Evolutionary conservation across 2,329 filamentous ascomycete genomes (phyloP), one percentile per base, ranked within the genome.

Genomic region (Epichloe uncinata): DNA sequence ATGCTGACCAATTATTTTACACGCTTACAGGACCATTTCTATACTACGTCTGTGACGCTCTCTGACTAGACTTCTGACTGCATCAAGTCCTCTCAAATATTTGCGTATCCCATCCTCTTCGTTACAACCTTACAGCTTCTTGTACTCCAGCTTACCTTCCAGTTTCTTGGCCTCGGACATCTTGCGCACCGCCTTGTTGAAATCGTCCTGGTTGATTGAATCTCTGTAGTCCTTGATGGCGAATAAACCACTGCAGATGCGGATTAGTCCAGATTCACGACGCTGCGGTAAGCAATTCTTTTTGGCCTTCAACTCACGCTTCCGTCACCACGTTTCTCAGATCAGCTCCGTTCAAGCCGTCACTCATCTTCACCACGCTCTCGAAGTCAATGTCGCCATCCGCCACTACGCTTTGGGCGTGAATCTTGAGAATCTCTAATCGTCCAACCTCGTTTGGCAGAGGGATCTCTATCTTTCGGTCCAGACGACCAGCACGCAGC

Each of bases 341-440:
- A 80, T 98, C 93, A 47, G 93, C 93, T 65, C 93, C 93, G 69
- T 98, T 98, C 61, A 98, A 78, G 30, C 91, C 90, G 63, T 98
- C 93, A 60, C 90, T 96, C 93, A 98, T 98, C 82, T 98, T 98
- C 58, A 98, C 93, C 53, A 98, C 89, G 61, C 88, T 96, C 78
- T 98, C 93, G 64, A 95, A 98, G 67, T 98, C 94, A 63, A 98
- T 88, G 55, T 98, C 93, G 1, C 91, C 93, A 60, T 97, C 91
- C 43, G 87, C 82, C 52, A 87, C 79, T 13, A 98, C 93, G 54
- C 85, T 82, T 35, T 81, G 79, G 5, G 91, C 82, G 67, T 98
- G 93, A 59, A 98, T 98, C 80, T 98, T 98, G 69, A 98, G 75
- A 71, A 98, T 95, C 73, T 98, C 93, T 58, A 98, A 71, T 50